Evolutionary conservation across 192 early-diverging fungal species (phyloP).

Genomic region (Entomortierella lignicola): DNA sequence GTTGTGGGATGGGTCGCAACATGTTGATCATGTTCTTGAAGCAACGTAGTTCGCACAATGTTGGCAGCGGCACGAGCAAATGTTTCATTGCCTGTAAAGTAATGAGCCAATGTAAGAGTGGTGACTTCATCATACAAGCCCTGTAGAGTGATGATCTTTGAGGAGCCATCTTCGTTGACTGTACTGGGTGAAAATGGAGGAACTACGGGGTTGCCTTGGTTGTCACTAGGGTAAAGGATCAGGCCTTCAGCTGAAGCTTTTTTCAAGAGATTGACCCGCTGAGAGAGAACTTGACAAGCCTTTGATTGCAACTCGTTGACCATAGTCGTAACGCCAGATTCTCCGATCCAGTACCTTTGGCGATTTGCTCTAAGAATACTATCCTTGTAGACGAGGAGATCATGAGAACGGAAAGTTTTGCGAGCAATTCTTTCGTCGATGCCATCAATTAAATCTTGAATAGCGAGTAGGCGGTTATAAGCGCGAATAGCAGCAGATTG

Average conservation of each 20-base stretch:
- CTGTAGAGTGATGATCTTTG: conserved; percentile 40
- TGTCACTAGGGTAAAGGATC: conserved; percentile 32
- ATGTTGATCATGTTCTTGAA: conserved; percentile 63
- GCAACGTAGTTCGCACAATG: conserved; percentile 61
- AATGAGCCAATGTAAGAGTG: conserved; percentile 62
- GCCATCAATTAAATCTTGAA: conserved; percentile 69
- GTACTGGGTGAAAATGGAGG: conserved; percentile 11
- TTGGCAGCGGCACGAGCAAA: conserved; percentile 68
- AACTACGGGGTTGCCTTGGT: conserved; percentile 29
- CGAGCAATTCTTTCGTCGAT: conserved; percentile 68
- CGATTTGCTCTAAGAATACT: conserved; percentile 55
- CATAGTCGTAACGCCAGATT: conserved; percentile 52
- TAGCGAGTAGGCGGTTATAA: conserved; percentile 70
- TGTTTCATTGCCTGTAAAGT: conserved; percentile 62
- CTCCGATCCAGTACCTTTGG: conserved; percentile 66
- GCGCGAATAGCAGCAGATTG: conserved; percentile 67
- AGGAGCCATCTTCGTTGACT: conserved; percentile 27
- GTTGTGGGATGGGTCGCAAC: conserved; percentile 53
- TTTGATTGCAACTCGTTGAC: conserved; percentile 55
- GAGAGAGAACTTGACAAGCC: conserved; percentile 28
- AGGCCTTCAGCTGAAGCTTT: conserved; percentile 41
- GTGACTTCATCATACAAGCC: conserved; percentile 65
- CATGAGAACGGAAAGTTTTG: conserved; percentile 57
- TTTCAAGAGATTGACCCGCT: conserved; percentile 29
- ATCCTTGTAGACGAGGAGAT: conserved; percentile 65